Base-by-base conservation (phyloP, 108 stramenopile genomes). In the Cyclotella kingstonii region DNA sequence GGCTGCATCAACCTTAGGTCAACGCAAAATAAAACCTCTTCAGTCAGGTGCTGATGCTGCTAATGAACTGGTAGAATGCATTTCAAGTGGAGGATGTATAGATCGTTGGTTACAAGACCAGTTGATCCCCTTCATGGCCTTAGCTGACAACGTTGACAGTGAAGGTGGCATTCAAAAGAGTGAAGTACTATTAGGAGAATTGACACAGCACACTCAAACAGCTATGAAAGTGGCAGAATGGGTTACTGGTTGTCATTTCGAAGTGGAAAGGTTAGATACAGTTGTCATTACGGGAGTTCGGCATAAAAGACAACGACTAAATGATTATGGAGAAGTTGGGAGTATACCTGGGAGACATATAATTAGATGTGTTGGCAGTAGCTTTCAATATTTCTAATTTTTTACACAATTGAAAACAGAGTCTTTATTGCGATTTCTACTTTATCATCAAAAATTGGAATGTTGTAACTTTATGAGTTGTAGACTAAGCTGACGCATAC, bases 41-140 rank as follows among this genome's bases (percentile, higher is more conserved):
- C 54, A 76, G 29, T 60, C 60, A 15, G 81, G 79, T 10, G 21
- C 17, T 9, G 38, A 63, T 57, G 85, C 85, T 15, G 81, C 85
- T 12, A 21, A 66, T 23, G 80, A 87, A 57, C 46, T 87, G 1
- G 34, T 73, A 45, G 42, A 39, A 7, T 65, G 77, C 15, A 67
- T 81, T 23, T 28, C 56, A 14, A 75, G 56, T 48, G 85, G 85
- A 17, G 82, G 78, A 23, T 83, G 82, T 31, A 81, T 83, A 30
- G 85, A 87, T 57, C 67, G 76, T 29, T 82, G 79, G 76, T 54
- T 83, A 17, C 85, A 87, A 67, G 85, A 87, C 59, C 85, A 87
- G 45, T 59, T 87, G 25, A 81, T 87, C 22, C 26, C 83, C 8
- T 87, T 68, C 64, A 87, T 87, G 85, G 85, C 85, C 15, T 47